Conservation (phyloP, 805 yeast species). For the Candida suzukii region DNA sequence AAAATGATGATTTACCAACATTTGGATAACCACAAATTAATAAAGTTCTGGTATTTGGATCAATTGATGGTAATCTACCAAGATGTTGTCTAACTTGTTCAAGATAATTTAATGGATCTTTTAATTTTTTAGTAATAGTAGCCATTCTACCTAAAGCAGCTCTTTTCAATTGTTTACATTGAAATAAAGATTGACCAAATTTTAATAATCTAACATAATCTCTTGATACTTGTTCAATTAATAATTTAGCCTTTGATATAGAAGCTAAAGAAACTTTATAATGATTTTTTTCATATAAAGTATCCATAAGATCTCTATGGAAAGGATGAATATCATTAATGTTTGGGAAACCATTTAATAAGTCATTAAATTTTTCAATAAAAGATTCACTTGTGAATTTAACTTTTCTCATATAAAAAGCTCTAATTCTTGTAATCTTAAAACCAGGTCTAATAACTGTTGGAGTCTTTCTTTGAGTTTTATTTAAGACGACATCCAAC, state of each 20-base stretch:
- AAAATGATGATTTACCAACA: conserved; percentile 96
- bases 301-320: conserved; percentile 97
- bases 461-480: conserved; percentile 98
- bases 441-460: conserved; percentile 98
- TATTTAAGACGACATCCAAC: conserved; percentile 92
- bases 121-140: conserved; percentile 88
- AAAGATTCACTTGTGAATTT: conserved; percentile 95
- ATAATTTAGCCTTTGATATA: conserved; percentile 84
- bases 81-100: conserved; percentile 99
- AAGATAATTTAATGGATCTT: conserved; percentile 86
- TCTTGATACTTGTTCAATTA: conserved; percentile 92
- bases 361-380: conserved; percentile 81
- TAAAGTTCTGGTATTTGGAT: conserved; percentile 96
- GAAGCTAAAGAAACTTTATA: conserved; percentile 96
- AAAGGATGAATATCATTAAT: conserved; percentile 97
- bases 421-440: conserved; percentile 91
- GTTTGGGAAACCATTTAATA: conserved; percentile 87
- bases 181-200: conserved; percentile 96
- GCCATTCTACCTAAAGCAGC: conserved; percentile 99
- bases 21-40: conserved; percentile 98
- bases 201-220: conserved; percentile 91
- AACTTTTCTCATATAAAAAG: conserved; percentile 97
- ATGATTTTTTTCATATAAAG: conserved; percentile 95
- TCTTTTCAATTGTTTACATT: conserved; percentile 96
- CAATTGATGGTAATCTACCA: conserved; percentile 96